Percentiles rank a stretch among this genome's conserved stretches.
These are phyloP conservation scores for Beverwykella pulmonaria DNA, from an alignment of 495 filamentous ascomycete species.

Conservation along the genomic window DNA sequence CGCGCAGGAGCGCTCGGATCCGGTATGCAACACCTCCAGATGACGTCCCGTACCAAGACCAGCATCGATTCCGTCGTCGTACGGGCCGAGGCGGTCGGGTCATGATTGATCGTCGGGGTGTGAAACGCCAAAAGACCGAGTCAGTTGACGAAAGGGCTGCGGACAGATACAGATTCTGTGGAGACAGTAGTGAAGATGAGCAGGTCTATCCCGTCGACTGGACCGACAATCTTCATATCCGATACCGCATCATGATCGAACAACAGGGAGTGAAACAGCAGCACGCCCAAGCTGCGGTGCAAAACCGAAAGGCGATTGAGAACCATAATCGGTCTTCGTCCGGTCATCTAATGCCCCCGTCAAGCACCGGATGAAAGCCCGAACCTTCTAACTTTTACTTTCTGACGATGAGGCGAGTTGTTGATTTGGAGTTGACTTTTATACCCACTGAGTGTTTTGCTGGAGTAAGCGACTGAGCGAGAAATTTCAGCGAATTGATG, in stretches of 20 bases:
- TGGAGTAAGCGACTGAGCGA: not conserved
- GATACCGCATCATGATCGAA: constrained; percentile 41
- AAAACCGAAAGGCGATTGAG: constrained; percentile 20
- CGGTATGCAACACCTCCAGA: constrained; percentile 35
- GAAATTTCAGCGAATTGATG: not conserved
- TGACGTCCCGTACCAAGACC: constrained; percentile 28
- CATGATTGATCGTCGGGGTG: constrained; percentile 40
- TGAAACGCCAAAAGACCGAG: constrained; percentile 28
- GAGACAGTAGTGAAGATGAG: constrained; percentile 39
- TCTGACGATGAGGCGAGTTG: not conserved
- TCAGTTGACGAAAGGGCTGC: constrained; percentile 27
- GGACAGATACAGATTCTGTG: constrained; percentile 33
- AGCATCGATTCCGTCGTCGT: constrained; percentile 33
- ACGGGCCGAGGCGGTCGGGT: constrained; percentile 39
- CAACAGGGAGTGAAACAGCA: constrained; percentile 27
- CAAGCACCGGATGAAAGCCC: constrained; percentile 10
- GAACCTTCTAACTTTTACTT: not conserved
- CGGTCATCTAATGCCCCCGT: constrained; percentile 34
- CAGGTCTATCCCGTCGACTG: constrained; percentile 32
- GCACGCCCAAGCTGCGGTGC: constrained; percentile 23
- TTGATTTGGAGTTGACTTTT: constrained; percentile 7
- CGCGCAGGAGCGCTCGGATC: constrained; percentile 22
- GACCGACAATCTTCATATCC: constrained; percentile 34
- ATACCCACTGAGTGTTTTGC: constrained; percentile 15
- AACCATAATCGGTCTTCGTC: constrained; percentile 36